Base-by-base conservation (phyloP, 129 eudicot species). In the Logfia minima region DNA sequence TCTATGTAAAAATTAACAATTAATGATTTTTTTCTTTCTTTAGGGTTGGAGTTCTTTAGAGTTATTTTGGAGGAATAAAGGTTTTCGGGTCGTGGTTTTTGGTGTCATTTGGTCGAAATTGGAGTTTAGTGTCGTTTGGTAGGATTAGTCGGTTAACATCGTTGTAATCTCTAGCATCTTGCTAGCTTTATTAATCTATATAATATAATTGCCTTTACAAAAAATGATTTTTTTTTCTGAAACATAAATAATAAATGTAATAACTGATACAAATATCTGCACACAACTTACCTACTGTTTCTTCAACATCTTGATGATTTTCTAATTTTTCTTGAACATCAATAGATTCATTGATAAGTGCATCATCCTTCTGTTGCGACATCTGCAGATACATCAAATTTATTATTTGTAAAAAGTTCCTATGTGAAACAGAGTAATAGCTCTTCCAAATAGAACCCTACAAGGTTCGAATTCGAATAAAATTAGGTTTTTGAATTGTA, bases 361-460 rank as follows among this genome's bases (percentile, higher is more conserved):
- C 58, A 19, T 56, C 83, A 17, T 74, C 75, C 56, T 80, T 74
- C 22, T 14, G 69, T 41, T 66, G 70, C 14, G 84, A 80, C 84
- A 80, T 80, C 84, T 80, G 76, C 58, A 74, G 43, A 28, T 9
- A 74, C 18, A 56, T 41, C 26, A 10, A 66, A 18, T 62, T 62
- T 62, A 14, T 13, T 45, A 45, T 11, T 45, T 45, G 53, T 45
- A 11, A 48, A 13, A 14, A 11, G n/a, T 4, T 48, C 55, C 3
- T 48, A 3, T 14, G 55, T 14, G 55, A 48, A 48, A 48, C n/a
- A 48, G 55, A 13, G 14, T 48, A 1, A 14, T 48, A 14, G 14
- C 6, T 48, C 55, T 48, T 48, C 55, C 18, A 4, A 13, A 13
- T 11, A 13, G 1, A 13, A 48, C 55, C 18, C 48, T 41, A 41